Conservation (phyloP, 345 rosid species). For the Murraya paniculata region DNA sequence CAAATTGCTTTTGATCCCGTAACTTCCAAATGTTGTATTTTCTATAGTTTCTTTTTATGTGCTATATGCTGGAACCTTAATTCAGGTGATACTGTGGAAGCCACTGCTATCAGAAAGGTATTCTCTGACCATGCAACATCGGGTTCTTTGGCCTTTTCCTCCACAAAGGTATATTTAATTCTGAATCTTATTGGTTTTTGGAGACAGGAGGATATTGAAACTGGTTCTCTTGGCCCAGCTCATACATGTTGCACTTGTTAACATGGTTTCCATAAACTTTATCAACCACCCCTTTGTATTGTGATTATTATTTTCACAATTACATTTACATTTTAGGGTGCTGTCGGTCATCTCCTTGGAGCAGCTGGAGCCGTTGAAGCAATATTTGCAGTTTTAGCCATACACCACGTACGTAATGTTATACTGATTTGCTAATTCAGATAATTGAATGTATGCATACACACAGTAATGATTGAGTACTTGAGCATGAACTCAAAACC, state of each 20-base stretch:
- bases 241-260: not conserved
- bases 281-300: not conserved
- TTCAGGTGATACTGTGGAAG: conserved; percentile 88
- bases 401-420: conserved; percentile 53
- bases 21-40: conserved; percentile 5
- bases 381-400: conserved; percentile 71
- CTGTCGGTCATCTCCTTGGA: conserved; percentile 96
- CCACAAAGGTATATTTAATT: conserved; percentile 69
- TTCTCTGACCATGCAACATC: conserved; percentile 78
- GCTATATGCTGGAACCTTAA: conserved; percentile 9
- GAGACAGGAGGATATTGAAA: not conserved
- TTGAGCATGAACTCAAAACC: not conserved
- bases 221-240: not conserved
- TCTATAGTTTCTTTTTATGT: not conserved
- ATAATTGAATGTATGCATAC: conserved; percentile 6
- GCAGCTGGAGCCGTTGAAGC: conserved; percentile 98
- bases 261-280: conserved; percentile 1
- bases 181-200: not conserved
- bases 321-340: conserved; percentile 52
- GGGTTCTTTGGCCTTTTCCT: conserved; percentile 81
- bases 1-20: conserved; percentile 7
- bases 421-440: not conserved
- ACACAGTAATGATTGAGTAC: not conserved
- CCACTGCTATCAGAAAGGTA: conserved; percentile 64
- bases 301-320: conserved; percentile 3